Evolutionary conservation across 2,329 filamentous ascomycete genomes (phyloP).

Genomic region (Sporothrix mexicana): DNA sequence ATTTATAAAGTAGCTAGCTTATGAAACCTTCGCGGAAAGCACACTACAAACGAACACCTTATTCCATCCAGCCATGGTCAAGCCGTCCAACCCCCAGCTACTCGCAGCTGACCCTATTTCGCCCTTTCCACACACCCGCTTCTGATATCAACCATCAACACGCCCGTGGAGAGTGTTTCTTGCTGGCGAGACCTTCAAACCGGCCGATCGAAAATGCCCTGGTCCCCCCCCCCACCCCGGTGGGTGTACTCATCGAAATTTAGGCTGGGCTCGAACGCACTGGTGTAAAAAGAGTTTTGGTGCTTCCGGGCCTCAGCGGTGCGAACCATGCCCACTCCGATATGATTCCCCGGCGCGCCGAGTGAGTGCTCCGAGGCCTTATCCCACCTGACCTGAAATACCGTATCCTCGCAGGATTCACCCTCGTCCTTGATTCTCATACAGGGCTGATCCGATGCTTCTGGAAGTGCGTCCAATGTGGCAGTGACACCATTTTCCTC

Average conservation of each 20-base stretch:
- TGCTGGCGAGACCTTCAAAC: neutral
- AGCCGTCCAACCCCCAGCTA: too few relatives aligned
- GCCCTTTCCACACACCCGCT: too few relatives aligned
- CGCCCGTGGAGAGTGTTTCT: neutral
- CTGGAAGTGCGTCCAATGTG: too few relatives aligned
- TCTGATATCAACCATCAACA: neutral
- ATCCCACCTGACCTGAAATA: too few relatives aligned
- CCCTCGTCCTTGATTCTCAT: constrained; percentile 6
- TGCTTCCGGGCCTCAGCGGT: neutral
- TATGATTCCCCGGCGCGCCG: too few relatives aligned
- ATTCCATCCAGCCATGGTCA: too few relatives aligned
- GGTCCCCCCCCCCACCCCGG: neutral
- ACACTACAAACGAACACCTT: neutral
- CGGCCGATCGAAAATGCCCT: neutral
- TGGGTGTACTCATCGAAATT: constrained; percentile 20
- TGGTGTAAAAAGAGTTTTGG: neutral
- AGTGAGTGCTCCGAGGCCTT: neutral
- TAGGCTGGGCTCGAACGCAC: neutral
- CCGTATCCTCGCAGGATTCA: neutral
- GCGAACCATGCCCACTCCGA: too few relatives aligned
- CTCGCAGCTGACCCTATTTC: too few relatives aligned
- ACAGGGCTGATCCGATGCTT: neutral
- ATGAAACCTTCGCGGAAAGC: too few relatives aligned
- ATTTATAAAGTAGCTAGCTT: too few relatives aligned
- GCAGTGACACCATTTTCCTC: too few relatives aligned